Evolutionary conservation across 225 moss, liverwort and hornwort species (phyloP).

Genomic region (Antitrichia curtipendula): DNA sequence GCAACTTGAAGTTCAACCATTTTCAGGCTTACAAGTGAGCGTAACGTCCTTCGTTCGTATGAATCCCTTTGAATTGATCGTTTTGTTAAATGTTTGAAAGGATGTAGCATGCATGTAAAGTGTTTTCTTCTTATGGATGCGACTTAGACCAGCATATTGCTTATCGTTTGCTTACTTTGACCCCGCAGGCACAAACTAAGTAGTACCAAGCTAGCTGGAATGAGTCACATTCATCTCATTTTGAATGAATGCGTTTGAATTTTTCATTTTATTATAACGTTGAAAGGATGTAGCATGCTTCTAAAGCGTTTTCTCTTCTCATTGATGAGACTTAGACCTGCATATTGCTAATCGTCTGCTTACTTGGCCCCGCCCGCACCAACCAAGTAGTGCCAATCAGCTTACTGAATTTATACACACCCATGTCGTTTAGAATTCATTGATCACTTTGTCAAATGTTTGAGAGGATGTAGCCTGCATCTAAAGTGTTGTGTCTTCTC

Average conservation of each 20-base stretch:
- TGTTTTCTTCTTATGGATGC: not conserved
- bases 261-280: not conserved
- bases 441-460: not conserved
- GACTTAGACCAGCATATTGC: not conserved
- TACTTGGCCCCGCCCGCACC: not conserved
- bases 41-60: not conserved
- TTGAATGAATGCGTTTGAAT: not conserved
- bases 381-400: not conserved
- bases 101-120: not conserved
- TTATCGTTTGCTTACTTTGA: not conserved
- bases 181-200: not conserved
- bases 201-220: not conserved
- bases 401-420: not conserved
- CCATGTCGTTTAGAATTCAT: not conserved
- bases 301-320: too few relatives aligned
- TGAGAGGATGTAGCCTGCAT: not conserved
- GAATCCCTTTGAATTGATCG: not conserved
- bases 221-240: not conserved
- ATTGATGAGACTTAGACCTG: not conserved
- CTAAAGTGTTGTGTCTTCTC: not conserved
- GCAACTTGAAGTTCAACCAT: conserved; percentile 26
- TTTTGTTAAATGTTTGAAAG: not conserved
- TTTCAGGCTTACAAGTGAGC: conserved; percentile 38
- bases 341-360: not conserved
- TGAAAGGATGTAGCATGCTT: not conserved